Evolutionary conservation across 306 rosid genomes (phyloP).

Genomic region (Urtica urens): DNA sequence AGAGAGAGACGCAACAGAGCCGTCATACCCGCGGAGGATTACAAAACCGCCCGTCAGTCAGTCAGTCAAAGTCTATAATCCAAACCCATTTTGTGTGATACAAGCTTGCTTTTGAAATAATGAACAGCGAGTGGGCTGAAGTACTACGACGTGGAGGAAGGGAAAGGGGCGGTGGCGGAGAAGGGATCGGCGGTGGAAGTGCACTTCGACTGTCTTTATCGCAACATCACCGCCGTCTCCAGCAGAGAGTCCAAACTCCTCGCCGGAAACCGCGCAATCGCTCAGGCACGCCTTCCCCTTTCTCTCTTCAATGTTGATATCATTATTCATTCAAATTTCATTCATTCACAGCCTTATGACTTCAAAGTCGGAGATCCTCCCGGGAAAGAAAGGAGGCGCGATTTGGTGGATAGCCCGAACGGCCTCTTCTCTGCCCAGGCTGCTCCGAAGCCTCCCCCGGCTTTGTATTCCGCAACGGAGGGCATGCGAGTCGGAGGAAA

Average conservation of each 20-base stretch:
- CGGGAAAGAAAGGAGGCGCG: constrained; percentile 91
- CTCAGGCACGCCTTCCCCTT: constrained; percentile 46
- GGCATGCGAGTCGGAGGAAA: constrained; percentile 95
- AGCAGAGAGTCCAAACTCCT: constrained; percentile 89
- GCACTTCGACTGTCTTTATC: constrained; percentile 83
- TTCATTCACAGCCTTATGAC: constrained; percentile 64
- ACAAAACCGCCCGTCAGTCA: constrained; percentile 43
- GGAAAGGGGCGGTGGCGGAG: constrained; percentile 64
- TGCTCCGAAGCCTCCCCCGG: constrained; percentile 85
- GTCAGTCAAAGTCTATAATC: not conserved
- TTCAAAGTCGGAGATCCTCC: constrained; percentile 85
- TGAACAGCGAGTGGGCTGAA: constrained; percentile 74
- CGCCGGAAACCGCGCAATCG: constrained; percentile 78
- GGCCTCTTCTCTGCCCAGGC: constrained; percentile 97
- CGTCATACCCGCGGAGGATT: constrained; percentile 56
- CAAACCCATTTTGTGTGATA: not conserved
- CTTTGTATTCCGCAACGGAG: constrained; percentile 60
- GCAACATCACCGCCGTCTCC: constrained; percentile 71
- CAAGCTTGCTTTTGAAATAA: not conserved
- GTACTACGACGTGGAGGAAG: constrained; percentile 77
- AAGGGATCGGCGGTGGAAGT: constrained; percentile 81
- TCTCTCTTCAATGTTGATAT: constrained; percentile 1
- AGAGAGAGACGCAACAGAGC: constrained; percentile 66
- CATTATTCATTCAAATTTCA: no score
- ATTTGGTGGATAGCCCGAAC: constrained; percentile 79